Percentiles rank a stretch among this genome's conserved stretches.
Conservation (phyloP, 2,329 filamentous ascomycete species). For the Diaporthe vexans region DNA sequence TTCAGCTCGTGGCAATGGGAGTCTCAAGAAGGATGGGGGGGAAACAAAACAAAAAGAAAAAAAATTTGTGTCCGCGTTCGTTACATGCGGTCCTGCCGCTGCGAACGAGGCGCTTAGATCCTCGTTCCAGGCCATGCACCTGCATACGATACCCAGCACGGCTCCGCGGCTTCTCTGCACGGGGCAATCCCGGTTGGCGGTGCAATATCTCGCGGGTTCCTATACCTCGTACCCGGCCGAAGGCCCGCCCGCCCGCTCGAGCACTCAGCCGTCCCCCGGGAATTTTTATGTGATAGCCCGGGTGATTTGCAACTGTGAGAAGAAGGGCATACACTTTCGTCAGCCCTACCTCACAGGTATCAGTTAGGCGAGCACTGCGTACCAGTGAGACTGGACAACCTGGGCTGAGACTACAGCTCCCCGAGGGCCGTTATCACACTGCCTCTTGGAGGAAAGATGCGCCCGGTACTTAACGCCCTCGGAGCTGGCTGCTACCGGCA, state of each 20-base stretch:
- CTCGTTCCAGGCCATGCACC: conserved; percentile 15
- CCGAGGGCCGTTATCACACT: background rate
- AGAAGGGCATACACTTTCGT: background rate
- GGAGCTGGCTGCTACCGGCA: conserved; percentile 10
- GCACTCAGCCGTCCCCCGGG: conserved; percentile 9
- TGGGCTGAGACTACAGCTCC: background rate
- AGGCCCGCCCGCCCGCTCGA: conserved; percentile 15
- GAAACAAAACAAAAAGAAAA: no score
- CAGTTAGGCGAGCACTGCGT: background rate
- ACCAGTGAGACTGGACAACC: background rate
- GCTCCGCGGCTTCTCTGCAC: conserved; percentile 3
- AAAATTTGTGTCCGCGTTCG: background rate
- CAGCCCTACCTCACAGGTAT: background rate
- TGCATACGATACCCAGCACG: conserved; percentile 10
- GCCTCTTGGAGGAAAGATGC: background rate
- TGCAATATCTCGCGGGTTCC: background rate
- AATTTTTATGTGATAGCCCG: background rate
- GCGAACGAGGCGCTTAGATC: conserved; percentile 3
- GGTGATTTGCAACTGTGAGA: background rate
- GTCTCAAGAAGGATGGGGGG: background rate
- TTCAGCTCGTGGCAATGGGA: conserved; percentile 26
- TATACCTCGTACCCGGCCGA: background rate
- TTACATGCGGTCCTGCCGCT: background rate
- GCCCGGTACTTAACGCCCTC: background rate
- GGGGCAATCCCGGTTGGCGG: conserved; percentile 23